These are phyloP conservation scores for Metschnikowia vanudenii DNA, from an alignment of 805 yeast genomes.

Conservation along the genomic window DNA sequence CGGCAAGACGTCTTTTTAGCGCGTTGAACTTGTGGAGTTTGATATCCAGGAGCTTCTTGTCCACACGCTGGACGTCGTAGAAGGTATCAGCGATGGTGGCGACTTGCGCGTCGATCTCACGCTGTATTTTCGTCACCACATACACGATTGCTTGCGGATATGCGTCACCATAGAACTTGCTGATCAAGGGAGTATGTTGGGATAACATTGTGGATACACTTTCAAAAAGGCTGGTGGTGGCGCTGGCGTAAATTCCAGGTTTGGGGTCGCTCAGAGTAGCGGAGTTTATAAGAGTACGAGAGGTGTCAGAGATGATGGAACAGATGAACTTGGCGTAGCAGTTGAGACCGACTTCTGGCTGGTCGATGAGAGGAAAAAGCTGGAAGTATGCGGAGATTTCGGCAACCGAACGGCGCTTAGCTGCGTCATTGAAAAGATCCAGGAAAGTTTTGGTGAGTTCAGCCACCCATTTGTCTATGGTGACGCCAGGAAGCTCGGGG, in stretches of 20 bases:
- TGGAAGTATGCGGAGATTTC: slow-evolving; percentile 77
- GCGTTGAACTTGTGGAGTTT: slow-evolving; percentile 44
- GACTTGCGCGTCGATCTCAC: slow-evolving; percentile 90
- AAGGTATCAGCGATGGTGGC: slow-evolving; percentile 86
- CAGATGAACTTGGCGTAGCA: slow-evolving; percentile 87
- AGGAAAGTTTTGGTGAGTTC: slow-evolving; percentile 58
- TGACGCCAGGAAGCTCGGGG: slow-evolving; percentile 69
- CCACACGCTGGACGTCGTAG: slow-evolving; percentile 67
- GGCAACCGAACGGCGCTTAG: slow-evolving; percentile 61
- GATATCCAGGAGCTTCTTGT: slow-evolving; percentile 53
- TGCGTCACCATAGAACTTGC: slow-evolving; percentile 52
- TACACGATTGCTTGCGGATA: slow-evolving; percentile 61
- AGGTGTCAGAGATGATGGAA: slow-evolving; percentile 75
- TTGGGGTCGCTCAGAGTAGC: slow-evolving; percentile 27
- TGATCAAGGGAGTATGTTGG: slow-evolving; percentile 82
- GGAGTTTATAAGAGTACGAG: slow-evolving; percentile 59
- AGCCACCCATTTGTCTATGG: slow-evolving; percentile 57
- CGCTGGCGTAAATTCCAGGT: slow-evolving; percentile 57
- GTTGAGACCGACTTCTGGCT: slow-evolving; percentile 66
- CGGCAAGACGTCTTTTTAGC: slow-evolving; percentile 18
- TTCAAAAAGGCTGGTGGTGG: slow-evolving; percentile 70
- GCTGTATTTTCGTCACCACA: slow-evolving; percentile 72
- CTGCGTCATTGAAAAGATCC: slow-evolving; percentile 67
- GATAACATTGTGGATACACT: slow-evolving; percentile 79
- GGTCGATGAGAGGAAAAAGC: slow-evolving; percentile 81